phyloP scores from a whole-genome alignment of 768 basidiomycete genomes.

The Phylloporus arenicola region DNA sequence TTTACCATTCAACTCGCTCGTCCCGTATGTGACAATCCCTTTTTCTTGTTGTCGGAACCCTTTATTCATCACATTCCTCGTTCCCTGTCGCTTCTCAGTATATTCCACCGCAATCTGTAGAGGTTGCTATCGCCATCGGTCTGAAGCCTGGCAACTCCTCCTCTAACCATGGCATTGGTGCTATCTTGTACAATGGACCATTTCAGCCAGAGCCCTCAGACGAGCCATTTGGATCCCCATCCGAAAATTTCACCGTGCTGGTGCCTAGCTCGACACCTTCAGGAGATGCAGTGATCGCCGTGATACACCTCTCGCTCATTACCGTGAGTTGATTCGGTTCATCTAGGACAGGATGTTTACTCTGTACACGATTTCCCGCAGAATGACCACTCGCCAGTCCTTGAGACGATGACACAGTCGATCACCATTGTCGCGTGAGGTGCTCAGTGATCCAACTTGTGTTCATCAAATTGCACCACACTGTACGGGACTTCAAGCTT shows the following conservation, averaged over 20 bases:
- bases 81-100: slow-evolving; percentile 21
- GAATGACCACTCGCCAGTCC: slow-evolving; percentile 27
- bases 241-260: slow-evolving; percentile 42
- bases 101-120: slow-evolving; percentile 33
- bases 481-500: too few species aligned
- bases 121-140: slow-evolving; percentile 44
- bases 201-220: slow-evolving; percentile 37
- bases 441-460: too few species aligned
- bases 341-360: neutral
- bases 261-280: slow-evolving; percentile 29
- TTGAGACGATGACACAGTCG: slow-evolving; percentile 32
- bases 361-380: slow-evolving; percentile 9
- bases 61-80: neutral
- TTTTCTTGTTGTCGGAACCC: neutral
- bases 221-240: slow-evolving; percentile 28
- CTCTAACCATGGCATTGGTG: slow-evolving; percentile 34
- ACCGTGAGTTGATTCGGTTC: slow-evolving; percentile 32
- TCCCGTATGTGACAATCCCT: slow-evolving; percentile 33
- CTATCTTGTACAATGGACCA: slow-evolving; percentile 43
- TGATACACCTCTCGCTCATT: slow-evolving; percentile 34
- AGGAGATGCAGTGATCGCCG: slow-evolving; percentile 34
- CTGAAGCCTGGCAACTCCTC: slow-evolving; percentile 36
- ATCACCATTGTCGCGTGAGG: slow-evolving; percentile 18
- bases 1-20: slow-evolving; percentile 43
- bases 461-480: too few species aligned